A percentile compares a stretch with the other conserved stretches of the same genome.
These are phyloP conservation scores for Naganishia sp. DNA, from an alignment of 1,284 basidiomycete genomes.

Conservation along the genomic window DNA sequence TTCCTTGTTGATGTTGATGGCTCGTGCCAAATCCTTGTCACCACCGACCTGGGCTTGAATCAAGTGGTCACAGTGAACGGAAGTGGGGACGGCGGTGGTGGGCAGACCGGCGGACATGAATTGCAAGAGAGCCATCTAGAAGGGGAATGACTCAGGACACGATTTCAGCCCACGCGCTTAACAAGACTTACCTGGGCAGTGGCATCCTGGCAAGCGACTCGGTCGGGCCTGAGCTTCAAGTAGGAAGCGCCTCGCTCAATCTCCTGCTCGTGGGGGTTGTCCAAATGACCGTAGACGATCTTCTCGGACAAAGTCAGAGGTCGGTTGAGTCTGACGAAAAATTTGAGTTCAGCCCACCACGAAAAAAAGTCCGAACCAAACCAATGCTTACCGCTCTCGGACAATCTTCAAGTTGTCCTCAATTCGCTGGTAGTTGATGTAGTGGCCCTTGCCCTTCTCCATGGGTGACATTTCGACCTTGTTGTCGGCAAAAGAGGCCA, in stretches of 20 bases:
- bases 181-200: conserved; percentile 69
- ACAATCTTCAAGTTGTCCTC: conserved; percentile 89
- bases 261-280: conserved; percentile 87
- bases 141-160: conserved; percentile 26
- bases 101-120: conserved; percentile 99
- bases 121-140: conserved; percentile 96
- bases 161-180: conserved; percentile 47
- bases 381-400: conserved; percentile 66
- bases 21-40: conserved; percentile 87
- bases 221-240: conserved; percentile 93
- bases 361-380: background rate
- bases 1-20: conserved; percentile 94
- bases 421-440: conserved; percentile 96
- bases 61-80: conserved; percentile 98
- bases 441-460: conserved; percentile 72
- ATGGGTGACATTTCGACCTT: conserved; percentile 90
- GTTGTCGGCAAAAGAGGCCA: conserved; percentile 71
- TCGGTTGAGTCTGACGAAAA: conserved; percentile 62
- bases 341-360: conserved; percentile 8
- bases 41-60: conserved; percentile 97
- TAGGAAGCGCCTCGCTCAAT: conserved; percentile 85
- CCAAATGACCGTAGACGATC: conserved; percentile 97
- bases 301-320: conserved; percentile 97
- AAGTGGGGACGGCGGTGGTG: conserved; percentile 94
- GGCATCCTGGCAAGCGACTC: conserved; percentile 99